Percentiles rank a stretch among this genome's conserved stretches.
These are phyloP conservation scores for Globisporangium carolinianum DNA, from an alignment of 352 stramenopile species.

Conservation along the genomic window DNA sequence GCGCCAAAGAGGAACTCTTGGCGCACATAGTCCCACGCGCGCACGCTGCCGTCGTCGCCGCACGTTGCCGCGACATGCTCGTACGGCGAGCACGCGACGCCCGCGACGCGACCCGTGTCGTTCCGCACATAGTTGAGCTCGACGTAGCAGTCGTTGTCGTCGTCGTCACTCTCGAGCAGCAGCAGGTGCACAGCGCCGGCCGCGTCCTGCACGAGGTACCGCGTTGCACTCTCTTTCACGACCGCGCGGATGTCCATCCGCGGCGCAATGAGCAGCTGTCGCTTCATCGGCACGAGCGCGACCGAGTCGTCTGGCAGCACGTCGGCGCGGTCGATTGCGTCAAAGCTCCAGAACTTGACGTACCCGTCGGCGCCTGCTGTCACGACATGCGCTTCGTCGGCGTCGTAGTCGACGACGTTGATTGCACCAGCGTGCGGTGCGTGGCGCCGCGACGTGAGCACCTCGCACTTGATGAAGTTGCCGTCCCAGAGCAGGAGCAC, in stretches of 20 bases:
- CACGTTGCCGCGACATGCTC: constrained; percentile 83
- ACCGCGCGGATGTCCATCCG: constrained; percentile 69
- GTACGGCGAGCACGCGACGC: constrained; percentile 73
- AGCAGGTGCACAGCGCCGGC: constrained; percentile 47
- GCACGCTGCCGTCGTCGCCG: constrained; percentile 81
- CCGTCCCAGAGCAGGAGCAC: constrained; percentile 92
- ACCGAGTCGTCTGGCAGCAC: constrained; percentile 70
- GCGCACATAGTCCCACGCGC: constrained; percentile 82
- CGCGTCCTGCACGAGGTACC: constrained; percentile 64
- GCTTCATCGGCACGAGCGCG: constrained; percentile 60
- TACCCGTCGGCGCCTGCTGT: constrained; percentile 79
- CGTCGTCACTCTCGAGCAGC: constrained; percentile 18
- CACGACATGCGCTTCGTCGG: constrained; percentile 36
- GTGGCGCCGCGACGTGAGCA: constrained; percentile 59
- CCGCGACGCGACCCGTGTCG: constrained; percentile 58
- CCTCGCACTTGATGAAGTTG: constrained; percentile 94
- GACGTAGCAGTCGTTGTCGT: constrained; percentile 32
- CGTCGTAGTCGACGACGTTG: constrained; percentile 65
- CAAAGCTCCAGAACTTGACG: constrained; percentile 88
- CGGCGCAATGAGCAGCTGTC: constrained; percentile 41
- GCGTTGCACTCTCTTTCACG: constrained; percentile 27
- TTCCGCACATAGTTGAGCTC: constrained; percentile 56
- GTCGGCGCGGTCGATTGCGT: constrained; percentile 83
- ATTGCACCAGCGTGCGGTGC: constrained; percentile 69
- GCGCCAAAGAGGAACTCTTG: constrained; percentile 10